Evolutionary conservation across 495 filamentous ascomycete genomes (phyloP), one percentile per base, ranked within the genome.

Genomic region (Penicillium egyptiacum): DNA sequence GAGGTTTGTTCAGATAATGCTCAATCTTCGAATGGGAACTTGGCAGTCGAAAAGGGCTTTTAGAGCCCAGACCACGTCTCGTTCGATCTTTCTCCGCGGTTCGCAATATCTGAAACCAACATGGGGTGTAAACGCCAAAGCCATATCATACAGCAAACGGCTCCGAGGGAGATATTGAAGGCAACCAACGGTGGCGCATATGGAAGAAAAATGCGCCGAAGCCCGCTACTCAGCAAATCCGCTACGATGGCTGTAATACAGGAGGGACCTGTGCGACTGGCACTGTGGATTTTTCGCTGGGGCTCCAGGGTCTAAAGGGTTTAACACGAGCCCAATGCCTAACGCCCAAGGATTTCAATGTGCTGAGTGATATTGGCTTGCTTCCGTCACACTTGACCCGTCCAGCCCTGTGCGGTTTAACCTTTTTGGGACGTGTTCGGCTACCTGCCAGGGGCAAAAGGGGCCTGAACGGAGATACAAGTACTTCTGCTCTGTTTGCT

Each of bases 391-490:
- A 55, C 30, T 51, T 51, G 35, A 26, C 35, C 49, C 7, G 33
- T 49, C 48, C 42, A 44, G 12, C 41, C 30, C 30, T 12, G 23
- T 9, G 14, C 23, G 11, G 52, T n/a, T 47, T 47, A 55, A 55
- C 41, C 53, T 40, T 55, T 55, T 46, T 39, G 22, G 40, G 52
- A 44, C 48, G 20, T 51, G 9, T 51, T 28, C 39, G 40, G 28
- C 40, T 54, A 30, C 12, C 51, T 54, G 51, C 12, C 51, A 54
- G 51, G 51, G 51, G 37, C 50, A 53, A 31, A 48, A 17, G 37
- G 23, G 25, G 41, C 11, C 46, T 47, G 44, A 47, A 44, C 44
- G 16, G 35, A 23, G 37, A 16, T 26, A 22, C 20, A 31, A 9
- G 25, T 53, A 51, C 20, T 40, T 51, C 26, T 17, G 31, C 12